These are phyloP conservation scores for Triglochin maritima DNA, from an alignment of 106 monocot species.

Conservation along the genomic window DNA sequence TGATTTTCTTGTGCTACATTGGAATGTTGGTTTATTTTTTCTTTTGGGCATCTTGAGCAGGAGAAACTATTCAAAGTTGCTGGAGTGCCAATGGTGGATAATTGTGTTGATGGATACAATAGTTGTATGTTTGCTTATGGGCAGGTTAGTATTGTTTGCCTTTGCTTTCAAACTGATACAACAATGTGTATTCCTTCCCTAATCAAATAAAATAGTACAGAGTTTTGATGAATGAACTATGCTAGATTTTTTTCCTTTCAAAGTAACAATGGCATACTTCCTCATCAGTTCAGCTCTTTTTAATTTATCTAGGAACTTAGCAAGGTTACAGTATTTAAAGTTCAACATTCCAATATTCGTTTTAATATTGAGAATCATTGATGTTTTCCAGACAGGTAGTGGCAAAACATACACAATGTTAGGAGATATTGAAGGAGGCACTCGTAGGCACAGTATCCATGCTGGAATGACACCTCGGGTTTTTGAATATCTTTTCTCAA, in stretches of 20 bases:
- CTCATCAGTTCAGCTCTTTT: too few relatives aligned
- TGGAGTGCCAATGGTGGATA: conserved; percentile 95
- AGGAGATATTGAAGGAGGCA: conserved; percentile 86
- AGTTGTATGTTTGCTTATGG: conserved; percentile 99
- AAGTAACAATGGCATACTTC: neutral
- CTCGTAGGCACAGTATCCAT: conserved; percentile 60
- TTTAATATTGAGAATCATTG: neutral
- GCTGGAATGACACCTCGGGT: conserved; percentile 96
- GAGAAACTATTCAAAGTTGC: conserved; percentile 82
- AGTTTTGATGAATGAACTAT: too few relatives aligned
- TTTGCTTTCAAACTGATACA: neutral
- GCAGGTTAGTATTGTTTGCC: conserved; percentile 36
- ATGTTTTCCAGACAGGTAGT: conserved; percentile 72
- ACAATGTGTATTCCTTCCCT: neutral
- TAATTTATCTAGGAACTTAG: too few relatives aligned
- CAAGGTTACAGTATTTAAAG: neutral
- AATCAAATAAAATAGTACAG: neutral
- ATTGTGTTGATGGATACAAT: conserved; percentile 86
- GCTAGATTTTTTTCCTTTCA: neutral
- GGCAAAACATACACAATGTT: conserved; percentile 97
- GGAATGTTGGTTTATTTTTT: too few relatives aligned
- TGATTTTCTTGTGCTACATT: neutral
- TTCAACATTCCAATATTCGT: neutral
- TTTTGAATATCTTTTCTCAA: conserved; percentile 80
- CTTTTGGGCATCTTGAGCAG: conserved; percentile 12